A percentile compares a stretch with the other conserved stretches of the same genome.
These are phyloP conservation scores for Colletotrichum gloeosporioides DNA, from an alignment of 2,329 filamentous ascomycete genomes.

Conservation along the genomic window DNA sequence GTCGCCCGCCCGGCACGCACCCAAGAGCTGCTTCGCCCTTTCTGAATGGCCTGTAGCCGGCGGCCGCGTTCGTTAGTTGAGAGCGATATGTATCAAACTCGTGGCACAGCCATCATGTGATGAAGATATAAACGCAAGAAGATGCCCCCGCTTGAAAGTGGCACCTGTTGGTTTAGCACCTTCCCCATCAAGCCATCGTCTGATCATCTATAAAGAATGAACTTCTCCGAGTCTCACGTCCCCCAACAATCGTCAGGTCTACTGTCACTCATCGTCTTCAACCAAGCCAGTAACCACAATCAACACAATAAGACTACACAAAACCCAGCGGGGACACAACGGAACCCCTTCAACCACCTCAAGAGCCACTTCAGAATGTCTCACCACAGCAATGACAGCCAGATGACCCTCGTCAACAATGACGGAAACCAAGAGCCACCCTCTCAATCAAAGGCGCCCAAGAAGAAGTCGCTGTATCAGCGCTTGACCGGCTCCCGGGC, in stretches of 20 bases:
- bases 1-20: not conserved
- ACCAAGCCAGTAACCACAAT: not conserved
- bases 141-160: not conserved
- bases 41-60: not conserved
- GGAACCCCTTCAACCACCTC: not conserved
- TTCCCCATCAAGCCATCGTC: not conserved
- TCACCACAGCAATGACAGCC: not conserved
- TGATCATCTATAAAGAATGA: not conserved
- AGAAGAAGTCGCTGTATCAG: conserved; percentile 34
- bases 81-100: not conserved
- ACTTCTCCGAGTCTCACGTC: not conserved
- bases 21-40: not conserved
- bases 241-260: not conserved
- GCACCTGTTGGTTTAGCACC: not conserved
- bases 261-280: not conserved
- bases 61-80: not conserved
- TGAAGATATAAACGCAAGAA: not conserved
- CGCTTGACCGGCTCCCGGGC: conserved; percentile 34
- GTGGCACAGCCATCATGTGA: not conserved
- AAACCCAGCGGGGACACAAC: not conserved
- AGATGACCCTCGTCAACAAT: not conserved
- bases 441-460: not conserved
- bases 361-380: not conserved
- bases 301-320: not conserved
- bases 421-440: not conserved